Percentiles rank a stretch among this genome's conserved stretches.
These are phyloP conservation scores for Zea luxurians DNA, from an alignment of 176 grass and related monocot genomes.

Conservation along the genomic window DNA sequence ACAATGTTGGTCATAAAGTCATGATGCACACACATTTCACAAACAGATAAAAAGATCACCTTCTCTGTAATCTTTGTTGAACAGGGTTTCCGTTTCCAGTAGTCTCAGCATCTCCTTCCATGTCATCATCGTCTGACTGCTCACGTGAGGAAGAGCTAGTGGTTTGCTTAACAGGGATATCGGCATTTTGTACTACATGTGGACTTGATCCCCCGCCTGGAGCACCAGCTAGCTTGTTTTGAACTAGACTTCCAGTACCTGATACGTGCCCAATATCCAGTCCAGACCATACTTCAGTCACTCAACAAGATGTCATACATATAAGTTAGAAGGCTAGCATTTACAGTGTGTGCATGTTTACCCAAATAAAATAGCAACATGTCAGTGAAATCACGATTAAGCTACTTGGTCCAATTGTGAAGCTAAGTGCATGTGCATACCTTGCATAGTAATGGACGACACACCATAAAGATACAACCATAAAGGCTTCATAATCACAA, in stretches of 20 bases:
- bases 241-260: slow-evolving; percentile 49
- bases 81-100: slow-evolving; percentile 62
- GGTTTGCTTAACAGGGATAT: slow-evolving; percentile 59
- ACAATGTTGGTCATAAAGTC: neutral
- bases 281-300: slow-evolving; percentile 13
- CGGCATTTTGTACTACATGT: slow-evolving; percentile 52
- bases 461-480: slow-evolving; percentile 2
- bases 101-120: slow-evolving; percentile 82
- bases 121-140: slow-evolving; percentile 81
- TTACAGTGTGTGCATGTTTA: slow-evolving; percentile 20
- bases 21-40: neutral
- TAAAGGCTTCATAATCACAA: neutral
- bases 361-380: neutral
- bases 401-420: slow-evolving; percentile 13
- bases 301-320: slow-evolving; percentile 25
- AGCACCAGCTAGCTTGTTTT: slow-evolving; percentile 53
- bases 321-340: neutral
- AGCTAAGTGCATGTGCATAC: neutral
- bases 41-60: slow-evolving; percentile 45
- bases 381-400: neutral
- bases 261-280: slow-evolving; percentile 22
- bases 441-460: neutral
- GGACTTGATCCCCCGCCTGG: slow-evolving; percentile 36
- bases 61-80: slow-evolving; percentile 63
- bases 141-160: slow-evolving; percentile 78